Conservation (phyloP, 208 protist genomes). For the Leishmania aethiopica region DNA sequence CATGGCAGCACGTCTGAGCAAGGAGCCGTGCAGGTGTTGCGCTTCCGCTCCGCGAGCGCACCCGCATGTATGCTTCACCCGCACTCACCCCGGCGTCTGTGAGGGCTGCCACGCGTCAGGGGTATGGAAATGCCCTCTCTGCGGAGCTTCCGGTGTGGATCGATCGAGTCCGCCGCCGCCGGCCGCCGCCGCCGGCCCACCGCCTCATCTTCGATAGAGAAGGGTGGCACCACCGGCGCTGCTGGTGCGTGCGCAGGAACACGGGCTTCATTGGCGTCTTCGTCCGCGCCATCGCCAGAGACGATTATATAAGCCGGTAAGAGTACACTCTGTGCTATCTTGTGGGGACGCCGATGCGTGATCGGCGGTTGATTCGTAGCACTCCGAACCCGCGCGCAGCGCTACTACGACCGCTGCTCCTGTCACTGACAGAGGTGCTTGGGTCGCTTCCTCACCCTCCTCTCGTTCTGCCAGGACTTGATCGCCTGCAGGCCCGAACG, state of each 20-base stretch:
- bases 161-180: not conserved
- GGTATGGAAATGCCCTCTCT: slow-evolving; percentile 54
- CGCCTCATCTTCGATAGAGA: not conserved
- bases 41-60: not conserved
- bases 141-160: slow-evolving; percentile 29
- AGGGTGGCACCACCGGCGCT: not conserved
- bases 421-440: not conserved
- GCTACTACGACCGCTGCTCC: not conserved
- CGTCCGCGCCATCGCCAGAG: not conserved
- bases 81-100: slow-evolving; percentile 43
- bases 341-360: not conserved
- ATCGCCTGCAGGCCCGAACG: not conserved
- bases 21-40: slow-evolving; percentile 53
- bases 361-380: not conserved
- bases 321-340: not conserved
- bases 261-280: not conserved
- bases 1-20: slow-evolving; percentile 42
- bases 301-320: not conserved
- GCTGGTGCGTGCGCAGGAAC: not conserved
- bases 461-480: not conserved
- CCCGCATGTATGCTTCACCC: slow-evolving; percentile 30
- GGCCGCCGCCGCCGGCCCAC: too few species aligned
- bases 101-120: slow-evolving; percentile 34
- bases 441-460: not conserved
- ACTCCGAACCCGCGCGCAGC: not conserved